phyloP scores from a whole-genome alignment of 257 asterid genomes.

The Penstemon davidsonii region DNA sequence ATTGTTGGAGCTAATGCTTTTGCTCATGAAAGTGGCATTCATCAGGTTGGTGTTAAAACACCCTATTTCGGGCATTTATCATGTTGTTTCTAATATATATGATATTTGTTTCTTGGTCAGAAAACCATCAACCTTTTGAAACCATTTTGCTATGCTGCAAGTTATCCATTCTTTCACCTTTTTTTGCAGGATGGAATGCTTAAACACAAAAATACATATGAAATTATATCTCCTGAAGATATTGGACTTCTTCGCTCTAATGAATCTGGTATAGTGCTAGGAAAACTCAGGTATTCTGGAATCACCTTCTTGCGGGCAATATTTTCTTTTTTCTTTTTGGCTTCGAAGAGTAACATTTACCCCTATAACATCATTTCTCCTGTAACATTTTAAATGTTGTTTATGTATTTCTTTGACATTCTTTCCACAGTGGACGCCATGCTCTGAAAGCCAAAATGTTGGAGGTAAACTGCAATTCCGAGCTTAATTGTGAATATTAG shows the following conservation, averaged over 20 bases:
- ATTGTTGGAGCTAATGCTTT: constrained; percentile 98
- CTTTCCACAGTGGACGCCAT: constrained; percentile 84
- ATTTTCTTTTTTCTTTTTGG: neutral
- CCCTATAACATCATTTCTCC: neutral
- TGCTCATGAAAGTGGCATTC: constrained; percentile 99
- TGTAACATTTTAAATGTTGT: constrained; percentile 11
- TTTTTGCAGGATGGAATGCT: constrained; percentile 89
- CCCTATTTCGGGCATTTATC: neutral
- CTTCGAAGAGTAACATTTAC: neutral
- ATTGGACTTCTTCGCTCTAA: constrained; percentile 83
- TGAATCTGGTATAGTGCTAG: constrained; percentile 96
- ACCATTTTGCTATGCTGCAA: neutral
- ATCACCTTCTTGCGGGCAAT: constrained; percentile 5
- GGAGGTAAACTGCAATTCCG: constrained; percentile 56
- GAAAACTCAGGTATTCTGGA: constrained; percentile 81
- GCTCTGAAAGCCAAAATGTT: constrained; percentile 87
- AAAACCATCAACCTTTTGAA: neutral
- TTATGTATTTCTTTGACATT: constrained; percentile 26
- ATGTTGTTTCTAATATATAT: constrained; percentile 1
- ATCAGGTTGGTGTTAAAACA: constrained; percentile 61
- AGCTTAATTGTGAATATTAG: constrained; percentile 19
- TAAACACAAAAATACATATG: constrained; percentile 85
- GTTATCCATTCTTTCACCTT: constrained; percentile 11
- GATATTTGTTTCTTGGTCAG: constrained; percentile 4
- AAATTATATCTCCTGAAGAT: constrained; percentile 94